A percentile compares a stretch with the other conserved stretches of the same genome.
Evolutionary conservation across 1,139 yeast species (phyloP).

Genomic region (Eremothecium sinecaudum): DNA sequence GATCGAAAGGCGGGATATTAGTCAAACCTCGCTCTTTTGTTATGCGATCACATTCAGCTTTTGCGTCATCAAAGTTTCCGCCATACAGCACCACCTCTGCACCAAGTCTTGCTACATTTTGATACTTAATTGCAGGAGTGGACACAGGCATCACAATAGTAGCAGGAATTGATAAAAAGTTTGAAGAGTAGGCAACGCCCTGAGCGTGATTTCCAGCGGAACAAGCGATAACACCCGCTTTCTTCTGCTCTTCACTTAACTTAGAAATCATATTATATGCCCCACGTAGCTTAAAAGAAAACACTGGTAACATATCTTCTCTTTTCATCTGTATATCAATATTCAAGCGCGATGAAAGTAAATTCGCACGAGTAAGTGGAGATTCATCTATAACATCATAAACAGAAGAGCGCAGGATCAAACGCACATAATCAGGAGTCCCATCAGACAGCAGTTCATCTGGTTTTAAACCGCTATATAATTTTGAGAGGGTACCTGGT

Average conservation of each 20-base stretch:
- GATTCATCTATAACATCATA: conserved; percentile 92
- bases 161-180: conserved; percentile 75
- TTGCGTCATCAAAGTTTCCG: conserved; percentile 89
- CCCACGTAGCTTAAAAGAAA: conserved; percentile 91
- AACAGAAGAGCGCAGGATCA: conserved; percentile 83
- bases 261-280: conserved; percentile 96
- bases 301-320: conserved; percentile 90
- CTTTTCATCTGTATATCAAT: conserved; percentile 72
- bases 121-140: conserved; percentile 88
- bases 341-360: conserved; percentile 62
- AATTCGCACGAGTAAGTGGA: conserved; percentile 69
- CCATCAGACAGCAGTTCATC: conserved; percentile 50
- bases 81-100: conserved; percentile 90
- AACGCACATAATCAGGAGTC: conserved; percentile 86
- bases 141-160: conserved; percentile 98
- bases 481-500: conserved; percentile 9
- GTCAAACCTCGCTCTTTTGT: conserved; percentile 62
- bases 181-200: conserved; percentile 93
- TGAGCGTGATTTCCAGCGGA: conserved; percentile 99
- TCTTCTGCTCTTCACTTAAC: conserved; percentile 53
- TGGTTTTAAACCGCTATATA: conserved; percentile 32
- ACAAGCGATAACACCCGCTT: conserved; percentile 92
- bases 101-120: conserved; percentile 85
- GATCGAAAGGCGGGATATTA: conserved; percentile 93
- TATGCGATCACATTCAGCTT: conserved; percentile 72